phyloP scores from a whole-genome alignment of 441 rosid species.

The Macaranga tanarius region DNA sequence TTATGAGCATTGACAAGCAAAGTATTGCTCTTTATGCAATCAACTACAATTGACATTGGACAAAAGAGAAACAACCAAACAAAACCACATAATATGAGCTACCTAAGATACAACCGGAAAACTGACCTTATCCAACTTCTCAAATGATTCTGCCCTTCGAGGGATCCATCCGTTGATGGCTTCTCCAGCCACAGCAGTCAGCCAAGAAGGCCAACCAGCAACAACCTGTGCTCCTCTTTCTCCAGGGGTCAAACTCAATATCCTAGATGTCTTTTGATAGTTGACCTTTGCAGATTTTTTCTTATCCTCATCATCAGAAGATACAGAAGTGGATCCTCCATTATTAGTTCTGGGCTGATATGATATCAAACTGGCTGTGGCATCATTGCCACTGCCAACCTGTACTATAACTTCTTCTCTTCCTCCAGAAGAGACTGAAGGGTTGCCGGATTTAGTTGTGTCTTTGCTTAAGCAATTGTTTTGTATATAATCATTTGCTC shows the following conservation, averaged over 20 bases:
- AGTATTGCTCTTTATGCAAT: neutral
- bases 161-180: conserved; percentile 95
- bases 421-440: conserved; percentile 37
- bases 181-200: conserved; percentile 85
- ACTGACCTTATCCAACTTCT: conserved; percentile 85
- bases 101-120: neutral
- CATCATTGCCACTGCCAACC: conserved; percentile 42
- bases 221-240: conserved; percentile 68
- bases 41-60: neutral
- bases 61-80: neutral
- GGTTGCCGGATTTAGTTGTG: conserved; percentile 37
- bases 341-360: conserved; percentile 30
- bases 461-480: conserved; percentile 16
- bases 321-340: conserved; percentile 25
- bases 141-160: conserved; percentile 81
- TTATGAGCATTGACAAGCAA: neutral
- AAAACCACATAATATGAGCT: neutral
- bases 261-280: conserved; percentile 38
- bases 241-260: conserved; percentile 48
- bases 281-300: conserved; percentile 34
- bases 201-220: conserved; percentile 98
- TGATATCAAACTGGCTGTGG: conserved; percentile 49
- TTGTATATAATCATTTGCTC: conserved; percentile 32
- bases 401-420: conserved; percentile 40
- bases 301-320: conserved; percentile 46